Base-by-base conservation (phyloP, 176 grass and related monocot genomes). In the Puccinellia tenuiflora region DNA sequence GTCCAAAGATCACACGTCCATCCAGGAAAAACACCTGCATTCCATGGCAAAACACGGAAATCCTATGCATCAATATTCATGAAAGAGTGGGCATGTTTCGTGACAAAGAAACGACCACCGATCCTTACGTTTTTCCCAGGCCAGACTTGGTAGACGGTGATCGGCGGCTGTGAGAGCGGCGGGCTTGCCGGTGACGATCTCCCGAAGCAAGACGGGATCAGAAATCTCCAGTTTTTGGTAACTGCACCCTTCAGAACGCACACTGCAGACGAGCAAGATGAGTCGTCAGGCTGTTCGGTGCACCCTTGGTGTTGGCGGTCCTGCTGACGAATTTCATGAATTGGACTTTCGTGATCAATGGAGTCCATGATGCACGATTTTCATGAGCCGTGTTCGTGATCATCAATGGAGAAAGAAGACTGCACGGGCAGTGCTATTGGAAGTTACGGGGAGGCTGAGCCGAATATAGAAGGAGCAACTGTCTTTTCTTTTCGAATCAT, bases 11-110 rank as follows among this genome's bases (percentile, higher is more conserved):
- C 86, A 92, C 80, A 1, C 79, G 83, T 4, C 93, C 93, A 57
- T 89, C 72, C 22, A 90, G 90, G 83, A 96, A 92, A 42, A 96
- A 96, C 9, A 96, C 93, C 93, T 96, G 66, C 51, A 74, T 75
- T 9, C 25, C 70, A 73, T 50, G 43, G 25, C 25, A 6, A 45
- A 72, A 20, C 70, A 20, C 1, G 45, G 25, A 31, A 3, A 5
- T 21, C 7, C 3, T 39, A 17, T 68, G 18, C 31, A 39, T 64
- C 24, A 60, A 6, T 60, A 0, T 60, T 28, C 56, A 28, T 60
- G 25, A 60, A 60, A 3, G 10, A 28, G 56, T 28, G 9, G 55
- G 22, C 0, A 25, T 1, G 25, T 24, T 15, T 60, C 56, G 0
- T 60, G 24, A 60, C 18, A 52, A 1, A 15, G 34, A 15, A 34